These are phyloP conservation scores for Clitopilus passeckerianus DNA, from an alignment of 768 basidiomycete species.

Conservation along the genomic window DNA sequence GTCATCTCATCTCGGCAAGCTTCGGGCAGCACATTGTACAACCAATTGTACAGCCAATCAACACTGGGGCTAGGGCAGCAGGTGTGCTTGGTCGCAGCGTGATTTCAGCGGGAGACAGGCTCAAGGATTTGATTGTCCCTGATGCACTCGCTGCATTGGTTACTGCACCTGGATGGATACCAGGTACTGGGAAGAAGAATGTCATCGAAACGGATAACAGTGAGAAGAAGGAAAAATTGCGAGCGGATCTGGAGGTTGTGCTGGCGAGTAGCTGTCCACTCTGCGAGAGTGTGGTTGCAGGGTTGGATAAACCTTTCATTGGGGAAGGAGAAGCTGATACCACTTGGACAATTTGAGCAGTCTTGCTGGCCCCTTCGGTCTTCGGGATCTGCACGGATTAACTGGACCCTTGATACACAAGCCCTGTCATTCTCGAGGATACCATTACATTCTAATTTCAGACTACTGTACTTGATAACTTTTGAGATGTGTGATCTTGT, in stretches of 20 bases:
- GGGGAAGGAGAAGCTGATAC: slow-evolving; percentile 71
- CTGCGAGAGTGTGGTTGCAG: slow-evolving; percentile 85
- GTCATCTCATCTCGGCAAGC: slow-evolving; percentile 71
- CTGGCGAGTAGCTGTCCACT: slow-evolving; percentile 88
- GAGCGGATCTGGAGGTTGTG: slow-evolving; percentile 84
- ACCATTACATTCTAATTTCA: neutral
- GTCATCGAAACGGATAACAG: slow-evolving; percentile 47
- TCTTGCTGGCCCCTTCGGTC: neutral
- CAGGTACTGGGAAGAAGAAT: slow-evolving; percentile 50
- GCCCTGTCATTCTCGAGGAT: neutral
- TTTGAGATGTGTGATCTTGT: no score
- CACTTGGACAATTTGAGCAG: slow-evolving; percentile 63
- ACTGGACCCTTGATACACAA: neutral
- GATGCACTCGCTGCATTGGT: slow-evolving; percentile 88
- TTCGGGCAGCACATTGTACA: slow-evolving; percentile 44
- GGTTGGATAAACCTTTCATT: slow-evolving; percentile 85
- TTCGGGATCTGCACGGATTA: neutral
- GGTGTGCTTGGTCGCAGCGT: slow-evolving; percentile 74
- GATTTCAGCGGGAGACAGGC: slow-evolving; percentile 81
- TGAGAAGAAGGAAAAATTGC: slow-evolving; percentile 66
- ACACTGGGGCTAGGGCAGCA: slow-evolving; percentile 61
- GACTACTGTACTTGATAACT: no score
- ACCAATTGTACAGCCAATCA: slow-evolving; percentile 29
- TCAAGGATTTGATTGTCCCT: slow-evolving; percentile 90
- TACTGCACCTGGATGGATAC: slow-evolving; percentile 73